Base-by-base conservation (phyloP, 208 protist species). In the Crithidia fasciculata region DNA sequence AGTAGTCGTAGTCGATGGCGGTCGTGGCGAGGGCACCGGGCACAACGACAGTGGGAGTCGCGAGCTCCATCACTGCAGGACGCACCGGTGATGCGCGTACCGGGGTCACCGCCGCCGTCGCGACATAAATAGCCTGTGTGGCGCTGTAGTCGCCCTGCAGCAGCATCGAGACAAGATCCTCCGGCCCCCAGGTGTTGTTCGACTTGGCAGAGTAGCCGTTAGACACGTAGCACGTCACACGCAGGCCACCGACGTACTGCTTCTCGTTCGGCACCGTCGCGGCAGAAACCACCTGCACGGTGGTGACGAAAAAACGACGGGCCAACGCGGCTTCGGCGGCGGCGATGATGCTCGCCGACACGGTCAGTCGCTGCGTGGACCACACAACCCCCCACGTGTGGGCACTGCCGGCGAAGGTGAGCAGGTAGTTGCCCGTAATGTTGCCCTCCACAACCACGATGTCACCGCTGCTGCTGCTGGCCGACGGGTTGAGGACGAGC, bases 91-190 rank as follows among this genome's bases (percentile, higher is more conserved):
- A 8, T 45, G 18, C 60, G 13, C 10, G 18, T 37, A 16, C 36
- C 8, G 4, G 36, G 36, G 19, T 13, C 2, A 44, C 39, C 9
- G 19, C n/a, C 9, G 47, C 52, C 15, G 41, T 55, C 8, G 65
- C 61, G 37, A 4, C 53, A 66, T 82, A 82, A 15, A 74, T 36
- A 2, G 56, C 40, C 37, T 64, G 50, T 28, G 59, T 70, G 9
- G 62, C 58, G 19, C 49, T 66, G 74, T 84, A 84, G 57, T 75
- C 13, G 18, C 52, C 80, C 52, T 57, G 59, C 18, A 74, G 49
- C 49, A 80, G 54, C 63, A 84, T 37, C 19, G 74, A 70, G 18
- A 44, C 58, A 36, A 80, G 8, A 13, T 69, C 54, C 41, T 66
- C 56, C 0, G 55, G 53, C 0, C 49, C 37, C 72, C 74, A 80